Percentiles rank a stretch among this genome's conserved stretches.
These are phyloP conservation scores for Symbiodinium natans DNA, from an alignment of 73 alveolate genomes.

Conservation along the genomic window DNA sequence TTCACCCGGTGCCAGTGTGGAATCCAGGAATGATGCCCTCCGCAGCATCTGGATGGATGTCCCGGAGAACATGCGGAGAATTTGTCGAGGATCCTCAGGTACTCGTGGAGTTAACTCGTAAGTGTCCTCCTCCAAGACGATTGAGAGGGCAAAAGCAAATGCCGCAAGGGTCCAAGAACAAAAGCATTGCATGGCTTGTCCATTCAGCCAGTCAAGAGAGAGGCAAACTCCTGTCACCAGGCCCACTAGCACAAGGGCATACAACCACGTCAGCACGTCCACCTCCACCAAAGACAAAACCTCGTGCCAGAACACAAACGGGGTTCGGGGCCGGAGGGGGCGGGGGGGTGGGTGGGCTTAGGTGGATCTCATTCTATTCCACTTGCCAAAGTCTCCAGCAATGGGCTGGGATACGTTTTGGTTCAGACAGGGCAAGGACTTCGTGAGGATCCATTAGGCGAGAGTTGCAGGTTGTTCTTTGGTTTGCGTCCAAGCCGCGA, in stretches of 20 bases:
- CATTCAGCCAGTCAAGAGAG: conserved; percentile 37
- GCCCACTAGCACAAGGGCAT: conserved; percentile 24
- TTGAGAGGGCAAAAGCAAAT: background rate
- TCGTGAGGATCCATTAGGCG: no score
- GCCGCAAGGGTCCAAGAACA: conserved; percentile 23
- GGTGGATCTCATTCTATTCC: no score
- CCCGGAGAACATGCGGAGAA: conserved; percentile 50
- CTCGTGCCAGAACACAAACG: background rate
- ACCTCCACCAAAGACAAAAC: conserved; percentile 50
- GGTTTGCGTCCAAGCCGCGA: no score
- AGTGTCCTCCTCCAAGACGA: conserved; percentile 70
- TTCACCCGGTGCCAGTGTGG: background rate
- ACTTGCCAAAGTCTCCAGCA: no score
- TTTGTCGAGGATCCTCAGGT: conserved; percentile 39
- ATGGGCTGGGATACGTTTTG: no score
- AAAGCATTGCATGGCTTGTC: conserved; percentile 44
- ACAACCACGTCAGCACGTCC: conserved; percentile 48
- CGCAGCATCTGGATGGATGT: conserved; percentile 68
- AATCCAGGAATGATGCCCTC: conserved; percentile 12
- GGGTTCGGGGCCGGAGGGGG: no score
- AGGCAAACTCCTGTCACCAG: conserved; percentile 6
- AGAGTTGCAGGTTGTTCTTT: no score
- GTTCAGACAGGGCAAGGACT: no score
- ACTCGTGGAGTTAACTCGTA: conserved; percentile 55
- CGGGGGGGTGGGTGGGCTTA: no score